These are phyloP conservation scores for Zymoseptoria crescenta DNA, from an alignment of 2,329 filamentous ascomycete species.

Conservation along the genomic window DNA sequence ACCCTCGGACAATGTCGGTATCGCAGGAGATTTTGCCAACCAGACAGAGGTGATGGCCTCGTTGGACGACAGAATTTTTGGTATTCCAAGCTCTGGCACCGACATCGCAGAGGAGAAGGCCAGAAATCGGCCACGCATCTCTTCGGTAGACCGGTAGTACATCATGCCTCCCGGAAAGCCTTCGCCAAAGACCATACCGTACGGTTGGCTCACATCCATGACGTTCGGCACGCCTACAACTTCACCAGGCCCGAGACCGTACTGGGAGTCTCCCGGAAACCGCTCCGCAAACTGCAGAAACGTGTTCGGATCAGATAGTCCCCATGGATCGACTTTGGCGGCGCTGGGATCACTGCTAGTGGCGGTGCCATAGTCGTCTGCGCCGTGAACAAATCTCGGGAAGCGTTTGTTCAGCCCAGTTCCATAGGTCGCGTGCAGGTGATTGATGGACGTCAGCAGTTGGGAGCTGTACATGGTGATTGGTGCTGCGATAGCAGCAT, in stretches of 20 bases:
- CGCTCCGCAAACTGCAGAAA: constrained; percentile 73
- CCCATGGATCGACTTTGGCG: constrained; percentile 75
- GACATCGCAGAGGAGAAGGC: constrained; percentile 52
- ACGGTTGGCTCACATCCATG: constrained; percentile 83
- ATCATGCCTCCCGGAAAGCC: constrained; percentile 74
- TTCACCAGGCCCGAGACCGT: constrained; percentile 70
- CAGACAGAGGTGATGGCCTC: constrained; percentile 75
- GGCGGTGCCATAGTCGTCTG: constrained; percentile 68
- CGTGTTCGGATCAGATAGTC: constrained; percentile 63
- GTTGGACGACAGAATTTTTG: constrained; percentile 59
- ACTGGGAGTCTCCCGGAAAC: constrained; percentile 64
- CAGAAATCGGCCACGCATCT: constrained; percentile 70
- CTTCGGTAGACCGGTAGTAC: constrained; percentile 67
- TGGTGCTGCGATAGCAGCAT: constrained; percentile 60
- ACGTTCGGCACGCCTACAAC: constrained; percentile 70
- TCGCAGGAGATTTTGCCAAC: constrained; percentile 73
- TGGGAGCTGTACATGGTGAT: constrained; percentile 82
- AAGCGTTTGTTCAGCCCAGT: constrained; percentile 59
- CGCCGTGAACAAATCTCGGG: constrained; percentile 75
- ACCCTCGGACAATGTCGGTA: constrained; percentile 65
- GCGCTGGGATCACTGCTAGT: constrained; percentile 71
- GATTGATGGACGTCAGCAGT: constrained; percentile 68
- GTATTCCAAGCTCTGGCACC: constrained; percentile 64
- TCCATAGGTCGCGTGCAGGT: constrained; percentile 70
- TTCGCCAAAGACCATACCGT: constrained; percentile 77